Base-by-base conservation (phyloP, 108 stramenopile species). In the Skeletonema tropicum region DNA sequence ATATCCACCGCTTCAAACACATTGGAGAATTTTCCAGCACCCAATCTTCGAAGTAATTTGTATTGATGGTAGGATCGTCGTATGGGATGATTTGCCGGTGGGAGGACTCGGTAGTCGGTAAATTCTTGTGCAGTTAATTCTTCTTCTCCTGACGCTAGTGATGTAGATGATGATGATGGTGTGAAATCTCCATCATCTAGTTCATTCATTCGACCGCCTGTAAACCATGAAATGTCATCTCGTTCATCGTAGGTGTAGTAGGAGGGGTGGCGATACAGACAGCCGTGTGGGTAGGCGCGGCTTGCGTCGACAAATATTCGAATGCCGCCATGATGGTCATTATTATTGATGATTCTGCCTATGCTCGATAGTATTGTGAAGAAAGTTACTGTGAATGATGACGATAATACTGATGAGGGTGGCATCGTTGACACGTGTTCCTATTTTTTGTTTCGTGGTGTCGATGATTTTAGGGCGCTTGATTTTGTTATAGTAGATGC, bases 11-110 rank as follows among this genome's bases (percentile, higher is more conserved):
- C 94, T 76, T 93, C 92, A 66, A 92, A 95, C 17, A 95, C 94
- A 65, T 95, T 90, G 19, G 88, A 89, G 55, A 95, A 95, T 70
- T 93, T 95, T 7, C 92, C 94, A 25, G 92, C 83, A n/a, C 94
- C 94, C 45, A 95, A 81, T 39, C 88, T 76, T n/a, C 89, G 68
- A 1, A 75, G 59, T 7, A 92, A 46, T 52, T 73, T 70, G 73
- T 84, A 95, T 35, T 70, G 48, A 2, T 75, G 64, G 32, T 75
- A 75, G 4, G 69, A 52, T 14, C 65, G 57, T 14, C 74, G 64
- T 58, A 75, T 35, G 3, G 19, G 39, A 25, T 74, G 75, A 17
- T 65, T 57, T 57, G 32, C 57, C 5, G 69, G 29, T 0, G 80
- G 80, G 0, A 82, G 41, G 8, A 31, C 36, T 65, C 80, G 63